These are phyloP conservation scores for Neonectria hederae DNA, from an alignment of 2,329 filamentous ascomycete genomes.

Conservation along the genomic window DNA sequence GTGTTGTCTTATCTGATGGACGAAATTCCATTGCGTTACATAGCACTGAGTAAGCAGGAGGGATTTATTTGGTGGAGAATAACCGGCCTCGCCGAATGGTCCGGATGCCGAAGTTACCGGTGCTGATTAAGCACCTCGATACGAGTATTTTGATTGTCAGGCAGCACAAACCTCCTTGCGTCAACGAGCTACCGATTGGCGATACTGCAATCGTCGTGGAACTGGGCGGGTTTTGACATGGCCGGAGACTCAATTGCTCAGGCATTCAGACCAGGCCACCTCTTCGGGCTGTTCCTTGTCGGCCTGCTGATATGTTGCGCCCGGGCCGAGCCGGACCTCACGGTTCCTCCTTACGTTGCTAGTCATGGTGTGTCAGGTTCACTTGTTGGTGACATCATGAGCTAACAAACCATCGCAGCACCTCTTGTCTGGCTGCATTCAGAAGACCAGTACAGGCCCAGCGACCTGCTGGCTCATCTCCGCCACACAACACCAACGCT, in stretches of 20 bases:
- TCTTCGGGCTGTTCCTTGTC: background rate
- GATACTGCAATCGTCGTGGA: background rate
- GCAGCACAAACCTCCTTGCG: background rate
- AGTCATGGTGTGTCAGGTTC: slow-evolving; percentile 40
- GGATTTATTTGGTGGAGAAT: background rate
- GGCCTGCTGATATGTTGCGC: slow-evolving; percentile 5
- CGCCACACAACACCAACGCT: slow-evolving; percentile 42
- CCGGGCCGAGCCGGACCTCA: slow-evolving; percentile 24
- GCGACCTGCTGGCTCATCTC: slow-evolving; percentile 44
- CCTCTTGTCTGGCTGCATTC: slow-evolving; percentile 47
- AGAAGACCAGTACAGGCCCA: slow-evolving; percentile 45
- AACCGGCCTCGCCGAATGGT: background rate
- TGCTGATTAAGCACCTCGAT: background rate
- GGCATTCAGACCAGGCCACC: background rate
- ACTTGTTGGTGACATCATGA: background rate
- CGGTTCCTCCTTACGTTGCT: slow-evolving; percentile 44
- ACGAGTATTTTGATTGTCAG: background rate
- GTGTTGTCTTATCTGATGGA: background rate
- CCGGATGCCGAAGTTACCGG: background rate
- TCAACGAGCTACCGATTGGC: background rate
- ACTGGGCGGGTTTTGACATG: slow-evolving; percentile 14
- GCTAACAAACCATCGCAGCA: slow-evolving; percentile 32
- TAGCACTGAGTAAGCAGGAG: background rate
- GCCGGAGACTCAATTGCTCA: slow-evolving; percentile 8
- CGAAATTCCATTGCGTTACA: no score